A percentile compares a stretch with the other conserved stretches of the same genome.
Conservation (phyloP, 257 asterid genomes). For the Thymus mandschuricus region DNA sequence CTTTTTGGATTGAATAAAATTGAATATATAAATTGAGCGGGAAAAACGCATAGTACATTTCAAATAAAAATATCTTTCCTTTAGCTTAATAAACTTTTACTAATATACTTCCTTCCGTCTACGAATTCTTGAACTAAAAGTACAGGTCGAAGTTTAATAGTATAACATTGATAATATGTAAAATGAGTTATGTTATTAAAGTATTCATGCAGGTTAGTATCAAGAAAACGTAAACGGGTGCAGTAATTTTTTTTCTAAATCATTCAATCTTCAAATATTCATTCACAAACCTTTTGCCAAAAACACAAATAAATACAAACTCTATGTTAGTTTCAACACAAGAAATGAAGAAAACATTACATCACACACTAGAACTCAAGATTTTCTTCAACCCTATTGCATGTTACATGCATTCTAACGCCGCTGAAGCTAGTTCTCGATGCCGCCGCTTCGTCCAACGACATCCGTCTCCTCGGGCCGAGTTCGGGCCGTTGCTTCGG, state of each 20-base stretch:
- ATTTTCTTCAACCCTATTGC: conserved; percentile 57
- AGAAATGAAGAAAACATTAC: too few relatives aligned
- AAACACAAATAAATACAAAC: conserved; percentile 9
- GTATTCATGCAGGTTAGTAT: too few relatives aligned
- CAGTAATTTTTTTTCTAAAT: too few relatives aligned
- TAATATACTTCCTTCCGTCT: too few relatives aligned
- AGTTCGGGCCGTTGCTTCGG: conserved; percentile 82
- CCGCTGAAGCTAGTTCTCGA: conserved; percentile 82
- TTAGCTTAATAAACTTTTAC: too few relatives aligned
- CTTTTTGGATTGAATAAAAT: conserved; percentile 7
- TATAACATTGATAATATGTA: too few relatives aligned
- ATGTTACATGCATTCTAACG: conserved; percentile 68
- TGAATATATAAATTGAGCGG: conserved; percentile 22
- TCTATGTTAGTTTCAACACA: conserved; percentile 25
- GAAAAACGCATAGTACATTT: not conserved
- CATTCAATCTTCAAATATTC: not conserved
- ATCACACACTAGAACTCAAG: conserved; percentile 33
- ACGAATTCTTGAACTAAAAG: too few relatives aligned
- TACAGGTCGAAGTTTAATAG: too few relatives aligned
- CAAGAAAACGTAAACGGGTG: too few relatives aligned
- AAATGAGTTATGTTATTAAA: too few relatives aligned
- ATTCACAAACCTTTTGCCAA: conserved; percentile 31
- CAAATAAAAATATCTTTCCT: not conserved
- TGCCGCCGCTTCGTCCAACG: conserved; percentile 65
- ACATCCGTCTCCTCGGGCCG: conserved; percentile 56